These are phyloP conservation scores for Dactylellina cionopaga DNA, from an alignment of 2,329 filamentous ascomycete species.

Conservation along the genomic window DNA sequence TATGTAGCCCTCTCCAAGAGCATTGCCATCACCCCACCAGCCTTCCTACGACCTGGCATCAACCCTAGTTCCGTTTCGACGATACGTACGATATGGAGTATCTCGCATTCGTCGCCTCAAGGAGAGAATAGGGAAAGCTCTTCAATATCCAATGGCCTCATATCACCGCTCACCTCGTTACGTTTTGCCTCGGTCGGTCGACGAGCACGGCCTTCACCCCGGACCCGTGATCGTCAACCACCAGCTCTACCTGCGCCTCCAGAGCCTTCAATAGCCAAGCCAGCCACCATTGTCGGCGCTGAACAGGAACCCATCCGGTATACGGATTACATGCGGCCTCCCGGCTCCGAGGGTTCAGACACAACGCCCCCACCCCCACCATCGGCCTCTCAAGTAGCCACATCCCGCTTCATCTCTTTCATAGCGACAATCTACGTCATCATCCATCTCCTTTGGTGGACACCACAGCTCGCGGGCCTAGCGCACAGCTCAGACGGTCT, in stretches of 20 bases:
- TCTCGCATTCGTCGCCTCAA: not conserved
- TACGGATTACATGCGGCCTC: constrained; percentile 28
- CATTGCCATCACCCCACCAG: constrained; percentile 10
- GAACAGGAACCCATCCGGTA: constrained; percentile 47
- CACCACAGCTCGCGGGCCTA: constrained; percentile 1
- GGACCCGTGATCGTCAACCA: constrained; percentile 9
- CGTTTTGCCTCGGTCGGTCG: constrained; percentile 31
- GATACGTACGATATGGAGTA: constrained; percentile 27
- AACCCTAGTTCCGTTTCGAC: not conserved
- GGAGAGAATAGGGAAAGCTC: not conserved
- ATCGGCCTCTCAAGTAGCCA: constrained; percentile 12
- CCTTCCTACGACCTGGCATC: not conserved
- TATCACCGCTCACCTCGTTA: constrained; percentile 17
- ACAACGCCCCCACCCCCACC: constrained; percentile 5
- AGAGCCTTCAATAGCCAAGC: constrained; percentile 32
- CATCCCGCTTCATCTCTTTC: constrained; percentile 32
- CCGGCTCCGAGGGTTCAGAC: not conserved
- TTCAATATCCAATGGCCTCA: not conserved
- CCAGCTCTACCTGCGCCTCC: constrained; percentile 35
- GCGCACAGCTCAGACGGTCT: not conserved
- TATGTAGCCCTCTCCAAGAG: constrained; percentile 1
- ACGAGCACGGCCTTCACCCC: constrained; percentile 18
- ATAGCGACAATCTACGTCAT: constrained; percentile 22
- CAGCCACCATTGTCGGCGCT: constrained; percentile 37
- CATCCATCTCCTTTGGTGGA: constrained; percentile 27